These are phyloP conservation scores for Talaromyces funiculosus DNA, from an alignment of 2,329 filamentous ascomycete species.

Conservation along the genomic window DNA sequence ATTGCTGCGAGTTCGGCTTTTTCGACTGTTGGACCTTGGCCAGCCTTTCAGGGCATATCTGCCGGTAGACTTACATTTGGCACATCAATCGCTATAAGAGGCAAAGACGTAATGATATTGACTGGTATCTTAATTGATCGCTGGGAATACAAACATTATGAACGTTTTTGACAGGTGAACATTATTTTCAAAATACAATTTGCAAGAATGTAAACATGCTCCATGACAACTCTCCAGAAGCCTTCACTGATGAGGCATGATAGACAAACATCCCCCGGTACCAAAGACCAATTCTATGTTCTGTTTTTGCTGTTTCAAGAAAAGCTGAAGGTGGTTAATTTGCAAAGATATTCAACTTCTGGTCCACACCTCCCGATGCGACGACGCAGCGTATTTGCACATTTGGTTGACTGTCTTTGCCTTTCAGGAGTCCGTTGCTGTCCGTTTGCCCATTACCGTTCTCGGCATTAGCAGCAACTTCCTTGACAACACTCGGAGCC, in stretches of 20 bases:
- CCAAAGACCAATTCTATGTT: not conserved
- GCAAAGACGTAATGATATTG: not conserved
- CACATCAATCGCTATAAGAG: not conserved
- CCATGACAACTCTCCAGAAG: not conserved
- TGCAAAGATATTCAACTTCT: constrained; percentile 73
- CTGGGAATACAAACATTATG: constrained; percentile 5
- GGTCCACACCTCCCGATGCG: constrained; percentile 79
- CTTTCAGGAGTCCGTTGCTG: constrained; percentile 50
- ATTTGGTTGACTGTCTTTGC: constrained; percentile 25
- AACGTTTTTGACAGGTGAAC: not conserved
- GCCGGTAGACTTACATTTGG: not conserved
- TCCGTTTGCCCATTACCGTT: constrained; percentile 20
- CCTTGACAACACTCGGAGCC: constrained; percentile 70
- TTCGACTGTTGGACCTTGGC: constrained; percentile 19
- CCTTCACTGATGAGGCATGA: not conserved
- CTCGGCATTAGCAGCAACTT: constrained; percentile 28
- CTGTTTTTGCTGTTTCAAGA: not conserved
- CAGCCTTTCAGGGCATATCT: too few relatives aligned
- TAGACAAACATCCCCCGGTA: not conserved
- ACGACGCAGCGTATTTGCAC: constrained; percentile 68
- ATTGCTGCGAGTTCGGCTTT: not conserved
- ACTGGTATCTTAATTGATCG: constrained; percentile 8
- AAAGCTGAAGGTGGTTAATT: not conserved
- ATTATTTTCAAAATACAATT: constrained; percentile 8
- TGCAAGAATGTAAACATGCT: constrained; percentile 1